Evolutionary conservation across 805 yeast genomes (phyloP).

Genomic region (Metschnikowia amazonensis): DNA sequence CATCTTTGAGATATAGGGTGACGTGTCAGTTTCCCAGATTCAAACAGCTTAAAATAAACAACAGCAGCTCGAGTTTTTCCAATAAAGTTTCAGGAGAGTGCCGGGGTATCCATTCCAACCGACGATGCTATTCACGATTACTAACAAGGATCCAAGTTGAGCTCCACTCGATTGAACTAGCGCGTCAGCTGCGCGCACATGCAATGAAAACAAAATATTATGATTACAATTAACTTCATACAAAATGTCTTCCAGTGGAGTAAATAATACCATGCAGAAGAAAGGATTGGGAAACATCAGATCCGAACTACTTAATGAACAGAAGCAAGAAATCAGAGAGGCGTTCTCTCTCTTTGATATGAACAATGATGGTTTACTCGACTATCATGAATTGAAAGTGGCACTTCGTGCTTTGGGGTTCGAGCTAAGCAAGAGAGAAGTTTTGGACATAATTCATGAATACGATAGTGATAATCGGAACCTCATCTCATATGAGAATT

Average conservation of each 20-base stretch:
- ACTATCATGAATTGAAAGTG: conserved; percentile 89
- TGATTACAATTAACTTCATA: background rate
- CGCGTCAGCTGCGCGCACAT: conserved; percentile 5
- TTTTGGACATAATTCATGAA: conserved; percentile 71
- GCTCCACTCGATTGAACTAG: background rate
- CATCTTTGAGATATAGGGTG: background rate
- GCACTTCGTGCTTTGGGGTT: conserved; percentile 94
- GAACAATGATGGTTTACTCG: conserved; percentile 85
- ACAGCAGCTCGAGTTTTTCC: background rate
- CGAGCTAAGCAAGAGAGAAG: conserved; percentile 71
- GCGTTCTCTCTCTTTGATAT: conserved; percentile 89
- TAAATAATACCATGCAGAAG: conserved; percentile 12
- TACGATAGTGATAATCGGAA: conserved; percentile 75
- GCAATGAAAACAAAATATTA: background rate
- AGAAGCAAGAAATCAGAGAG: conserved; percentile 85
- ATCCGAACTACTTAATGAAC: conserved; percentile 75
- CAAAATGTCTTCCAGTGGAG: conserved; percentile 12
- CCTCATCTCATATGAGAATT: conserved; percentile 75
- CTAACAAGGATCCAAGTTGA: background rate
- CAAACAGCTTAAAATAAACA: background rate
- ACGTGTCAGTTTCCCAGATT: background rate
- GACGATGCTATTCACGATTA: background rate
- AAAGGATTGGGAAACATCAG: conserved; percentile 43
- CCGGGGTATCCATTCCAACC: background rate
- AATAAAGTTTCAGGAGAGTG: background rate